Conservation (phyloP, 78 protist species). For the Chrysochromulina tobinii region DNA sequence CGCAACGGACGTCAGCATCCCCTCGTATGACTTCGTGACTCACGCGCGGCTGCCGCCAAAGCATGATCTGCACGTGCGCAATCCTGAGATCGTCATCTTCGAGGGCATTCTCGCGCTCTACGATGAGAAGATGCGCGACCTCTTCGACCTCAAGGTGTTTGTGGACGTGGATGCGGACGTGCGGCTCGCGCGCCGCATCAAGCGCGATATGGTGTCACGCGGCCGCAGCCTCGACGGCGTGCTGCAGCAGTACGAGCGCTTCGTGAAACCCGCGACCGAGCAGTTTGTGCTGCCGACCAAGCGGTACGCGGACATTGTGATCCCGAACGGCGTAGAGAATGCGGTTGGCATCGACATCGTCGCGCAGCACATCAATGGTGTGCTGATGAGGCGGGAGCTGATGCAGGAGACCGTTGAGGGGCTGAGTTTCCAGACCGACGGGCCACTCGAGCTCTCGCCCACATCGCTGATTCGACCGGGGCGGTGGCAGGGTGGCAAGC, state of each 20-base stretch:
- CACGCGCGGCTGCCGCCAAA: neutral
- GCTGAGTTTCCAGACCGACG: too few relatives aligned
- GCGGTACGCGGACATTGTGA: constrained; percentile 41
- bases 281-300: constrained; percentile 37
- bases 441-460: too few relatives aligned
- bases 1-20: neutral
- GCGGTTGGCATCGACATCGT: constrained; percentile 49
- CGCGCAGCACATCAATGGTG: constrained; percentile 31
- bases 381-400: too few relatives aligned
- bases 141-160: constrained; percentile 30
- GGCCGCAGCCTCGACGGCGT: constrained; percentile 40
- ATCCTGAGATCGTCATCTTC: neutral
- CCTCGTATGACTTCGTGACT: constrained; percentile 18
- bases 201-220: constrained; percentile 42
- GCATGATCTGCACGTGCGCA: neutral
- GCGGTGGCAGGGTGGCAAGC: too few relatives aligned
- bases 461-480: too few relatives aligned
- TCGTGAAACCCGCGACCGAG: constrained; percentile 54
- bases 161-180: constrained; percentile 32
- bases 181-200: constrained; percentile 6
- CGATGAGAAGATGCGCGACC: neutral
- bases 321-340: constrained; percentile 48
- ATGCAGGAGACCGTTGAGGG: too few relatives aligned
- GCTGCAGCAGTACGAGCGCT: constrained; percentile 29
- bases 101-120: constrained; percentile 44